Evolutionary conservation across 805 yeast genomes (phyloP), one percentile per base, ranked within the genome.

Genomic region (Ogataea saltuana): DNA sequence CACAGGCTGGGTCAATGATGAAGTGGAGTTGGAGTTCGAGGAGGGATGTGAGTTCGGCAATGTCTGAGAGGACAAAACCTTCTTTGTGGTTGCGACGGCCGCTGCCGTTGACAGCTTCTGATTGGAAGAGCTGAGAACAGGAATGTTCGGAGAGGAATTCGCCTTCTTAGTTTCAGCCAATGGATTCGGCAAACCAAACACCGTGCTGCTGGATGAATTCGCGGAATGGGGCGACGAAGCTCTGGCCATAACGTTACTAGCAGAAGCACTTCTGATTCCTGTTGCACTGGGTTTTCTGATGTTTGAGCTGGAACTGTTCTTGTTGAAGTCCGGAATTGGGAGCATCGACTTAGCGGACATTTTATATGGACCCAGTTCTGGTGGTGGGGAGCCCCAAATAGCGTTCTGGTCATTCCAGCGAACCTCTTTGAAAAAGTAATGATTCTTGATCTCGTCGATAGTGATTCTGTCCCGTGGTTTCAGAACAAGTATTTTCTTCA

Each of bases 311-410:
- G 54, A 37, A 13, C 56, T 53, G 26, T 47, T 53, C 27, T 54
- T 25, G 28, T 61, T 59, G 21, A 76, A 55, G 45, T 71, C 80
- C 0, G 91, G 89, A 28, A 85, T 70, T 26, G 86, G 83, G 66
- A 81, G 76, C 93, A 86, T 85, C 1, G 91, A 78, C 56, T 81
- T 80, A 0, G 93, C 93, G 40, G 76, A 76, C 63, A 86, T 72
- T 48, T 83, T 84, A 56, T 83, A 86, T 0, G 91, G 88, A 1
- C 83, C 78, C 16, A 83, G 61, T 50, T 74, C 82, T 0, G 93
- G 93, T 2, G 84, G 81, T 2, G 67, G 65, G 0, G 53, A 50
- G 10, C 66, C 65, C 91, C 95, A 86, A 23, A 86, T 67, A 34
- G 72, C 64, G 23, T 69, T 75, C 28, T 67, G 64, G 55, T 80